phyloP scores from a whole-genome alignment of 371 early-diverging fungal genomes.

The Mortierella sp. region DNA sequence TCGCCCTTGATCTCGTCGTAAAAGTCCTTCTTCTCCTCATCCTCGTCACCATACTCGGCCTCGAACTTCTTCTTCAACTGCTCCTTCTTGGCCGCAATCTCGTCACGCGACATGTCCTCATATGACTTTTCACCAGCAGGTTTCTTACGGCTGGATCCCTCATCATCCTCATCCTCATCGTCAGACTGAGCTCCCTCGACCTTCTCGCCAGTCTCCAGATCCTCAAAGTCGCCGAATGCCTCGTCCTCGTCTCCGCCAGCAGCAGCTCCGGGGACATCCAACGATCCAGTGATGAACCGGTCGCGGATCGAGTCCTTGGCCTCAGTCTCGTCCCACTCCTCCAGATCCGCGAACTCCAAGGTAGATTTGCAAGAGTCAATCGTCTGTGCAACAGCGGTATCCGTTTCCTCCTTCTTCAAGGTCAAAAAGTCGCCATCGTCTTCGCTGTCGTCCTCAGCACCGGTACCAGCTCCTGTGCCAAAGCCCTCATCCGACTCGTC shows the following conservation, averaged over 20 bases:
- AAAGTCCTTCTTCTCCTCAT: slow-evolving; percentile 80
- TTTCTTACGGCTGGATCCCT: slow-evolving; percentile 30
- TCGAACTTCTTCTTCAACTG: slow-evolving; percentile 93
- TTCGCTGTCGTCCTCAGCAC: slow-evolving; percentile 61
- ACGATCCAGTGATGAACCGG: slow-evolving; percentile 88
- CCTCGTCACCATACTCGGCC: slow-evolving; percentile 88
- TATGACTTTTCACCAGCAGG: slow-evolving; percentile 40
- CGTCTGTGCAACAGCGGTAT: slow-evolving; percentile 45
- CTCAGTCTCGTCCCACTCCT: slow-evolving; percentile 81
- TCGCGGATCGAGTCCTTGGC: slow-evolving; percentile 79
- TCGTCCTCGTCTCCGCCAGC: slow-evolving; percentile 68
- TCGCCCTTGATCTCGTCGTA: slow-evolving; percentile 92
- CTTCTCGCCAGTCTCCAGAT: slow-evolving; percentile 80
- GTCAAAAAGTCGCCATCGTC: slow-evolving; percentile 79
- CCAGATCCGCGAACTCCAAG: slow-evolving; percentile 67
- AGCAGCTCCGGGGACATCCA: slow-evolving; percentile 63
- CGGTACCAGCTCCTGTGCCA: slow-evolving; percentile 55
- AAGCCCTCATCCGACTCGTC: slow-evolving; percentile 55
- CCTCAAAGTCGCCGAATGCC: slow-evolving; percentile 91
- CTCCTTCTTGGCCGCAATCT: slow-evolving; percentile 88
- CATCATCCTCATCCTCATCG: slow-evolving; percentile 58
- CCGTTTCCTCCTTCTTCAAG: slow-evolving; percentile 63
- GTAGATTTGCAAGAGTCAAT: slow-evolving; percentile 82
- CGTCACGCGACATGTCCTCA: slow-evolving; percentile 64
- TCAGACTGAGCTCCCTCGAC: slow-evolving; percentile 49